These are phyloP conservation scores for Myochromella boudieri DNA, from an alignment of 768 basidiomycete species.

Conservation along the genomic window DNA sequence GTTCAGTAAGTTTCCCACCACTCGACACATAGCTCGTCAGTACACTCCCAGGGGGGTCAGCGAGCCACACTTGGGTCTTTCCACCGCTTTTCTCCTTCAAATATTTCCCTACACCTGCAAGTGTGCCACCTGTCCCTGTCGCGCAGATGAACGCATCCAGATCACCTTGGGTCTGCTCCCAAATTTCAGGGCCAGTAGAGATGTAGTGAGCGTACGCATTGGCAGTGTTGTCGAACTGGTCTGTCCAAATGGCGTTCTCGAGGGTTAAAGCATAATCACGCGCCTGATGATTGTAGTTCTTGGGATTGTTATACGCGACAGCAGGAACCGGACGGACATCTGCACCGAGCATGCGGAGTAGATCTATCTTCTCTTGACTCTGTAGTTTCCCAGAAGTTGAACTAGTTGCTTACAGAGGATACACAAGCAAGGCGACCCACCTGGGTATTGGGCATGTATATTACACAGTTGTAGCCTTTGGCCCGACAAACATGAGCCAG, in stretches of 20 bases:
- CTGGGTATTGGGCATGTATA: constrained; percentile 98
- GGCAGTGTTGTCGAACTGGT: constrained; percentile 97
- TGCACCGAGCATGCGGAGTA: constrained; percentile 95
- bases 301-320: constrained; percentile 92
- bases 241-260: constrained; percentile 90
- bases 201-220: constrained; percentile 87
- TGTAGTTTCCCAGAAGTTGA: constrained; percentile 28
- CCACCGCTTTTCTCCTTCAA: constrained; percentile 80
- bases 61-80: constrained; percentile 87
- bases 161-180: constrained; percentile 79
- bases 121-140: constrained; percentile 94
- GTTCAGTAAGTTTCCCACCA: constrained; percentile 74
- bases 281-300: constrained; percentile 98
- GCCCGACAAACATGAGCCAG: constrained; percentile 93
- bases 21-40: constrained; percentile 79
- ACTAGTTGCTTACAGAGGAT: neutral
- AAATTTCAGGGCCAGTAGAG: constrained; percentile 96
- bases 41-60: constrained; percentile 96
- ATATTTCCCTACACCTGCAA: constrained; percentile 85
- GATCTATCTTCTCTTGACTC: constrained; percentile 98
- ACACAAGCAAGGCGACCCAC: constrained; percentile 30
- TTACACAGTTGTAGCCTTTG: constrained; percentile 94
- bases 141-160: constrained; percentile 92
- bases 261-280: constrained; percentile 76
- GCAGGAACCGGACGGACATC: constrained; percentile 96